phyloP scores from a whole-genome alignment of 768 basidiomycete genomes.

The Trichaptum fuscoviolaceum region DNA sequence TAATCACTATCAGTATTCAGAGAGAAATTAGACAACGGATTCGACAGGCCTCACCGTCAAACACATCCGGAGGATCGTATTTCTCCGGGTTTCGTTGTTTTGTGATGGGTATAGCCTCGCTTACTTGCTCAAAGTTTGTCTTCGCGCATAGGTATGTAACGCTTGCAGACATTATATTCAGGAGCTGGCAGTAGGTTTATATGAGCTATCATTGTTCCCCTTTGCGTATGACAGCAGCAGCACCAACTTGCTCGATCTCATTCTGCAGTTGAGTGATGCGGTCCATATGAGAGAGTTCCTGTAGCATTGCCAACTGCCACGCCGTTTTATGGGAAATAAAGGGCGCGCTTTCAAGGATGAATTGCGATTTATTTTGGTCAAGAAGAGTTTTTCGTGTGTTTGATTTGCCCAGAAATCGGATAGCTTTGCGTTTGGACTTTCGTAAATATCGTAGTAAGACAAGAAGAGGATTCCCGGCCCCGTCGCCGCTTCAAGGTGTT shows the following conservation, averaged over 20 bases:
- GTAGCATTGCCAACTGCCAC: conserved; percentile 59
- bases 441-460: too few species aligned
- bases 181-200: conserved; percentile 44
- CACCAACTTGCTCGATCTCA: conserved; percentile 78
- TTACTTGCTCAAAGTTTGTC: conserved; percentile 74
- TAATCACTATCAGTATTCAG: conserved; percentile 23
- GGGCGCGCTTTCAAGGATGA: background rate
- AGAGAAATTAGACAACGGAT: background rate
- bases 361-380: background rate
- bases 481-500: too few species aligned
- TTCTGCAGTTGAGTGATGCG: conserved; percentile 94
- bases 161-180: conserved; percentile 83
- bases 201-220: background rate
- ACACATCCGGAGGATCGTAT: conserved; percentile 64
- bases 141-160: conserved; percentile 76
- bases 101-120: conserved; percentile 76
- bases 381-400: background rate
- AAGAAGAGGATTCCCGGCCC: too few species aligned
- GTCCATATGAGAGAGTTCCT: conserved; percentile 92
- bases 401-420: background rate
- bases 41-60: conserved; percentile 52
- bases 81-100: conserved; percentile 71
- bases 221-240: background rate
- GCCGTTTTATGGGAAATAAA: background rate
- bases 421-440: background rate